Base-by-base conservation (phyloP, 139 green algal species). In the Volvox africanus region DNA sequence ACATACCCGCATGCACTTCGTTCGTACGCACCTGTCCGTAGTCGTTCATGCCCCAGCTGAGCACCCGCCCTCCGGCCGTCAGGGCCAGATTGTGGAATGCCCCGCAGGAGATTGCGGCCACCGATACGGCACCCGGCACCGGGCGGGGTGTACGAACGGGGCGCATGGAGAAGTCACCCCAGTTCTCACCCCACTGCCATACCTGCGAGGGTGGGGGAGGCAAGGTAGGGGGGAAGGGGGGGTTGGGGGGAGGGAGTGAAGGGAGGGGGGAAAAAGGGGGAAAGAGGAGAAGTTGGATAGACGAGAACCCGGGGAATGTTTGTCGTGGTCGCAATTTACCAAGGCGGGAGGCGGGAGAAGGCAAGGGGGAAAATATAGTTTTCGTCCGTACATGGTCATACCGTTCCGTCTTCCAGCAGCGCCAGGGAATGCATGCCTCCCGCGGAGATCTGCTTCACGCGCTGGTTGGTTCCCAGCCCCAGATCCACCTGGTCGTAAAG, bases 381-480 rank as follows among this genome's bases (percentile, higher is more conserved):
- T 55, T 55, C 44, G 9, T 55, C 44, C 44, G 44, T 55, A 55
- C 75, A 50, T 33, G 24, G 0, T 26, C 68, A 0, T 50, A 89
- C 85, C 85, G 85, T 82, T 61, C 85, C 85, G 69, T 93, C 87
- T 28, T 97, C 94, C 6, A 97, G 98, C 24, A 99, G 94, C 26
- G 96, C 97, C 68, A 99, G 92, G 9, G 95, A 98, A 93, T 99
- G 97, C 97, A 99, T 99, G 89, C 97, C 97, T 24, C 97, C 97
- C 78, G 95, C 96, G n/a, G 96, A 93, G 13, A 99, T 96, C 94
- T 98, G 96, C 24, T 30, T 76, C 13, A 91, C 82, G 26, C 97
- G 92, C 18, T 65, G 82, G 20, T 61, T 62, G 33, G 62, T 5
- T 24, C 82, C 82, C 62, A 79, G 32, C 0, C 65, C 65, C 82